Base-by-base conservation (phyloP, 495 filamentous ascomycete genomes). In the Neurospora sp. region DNA sequence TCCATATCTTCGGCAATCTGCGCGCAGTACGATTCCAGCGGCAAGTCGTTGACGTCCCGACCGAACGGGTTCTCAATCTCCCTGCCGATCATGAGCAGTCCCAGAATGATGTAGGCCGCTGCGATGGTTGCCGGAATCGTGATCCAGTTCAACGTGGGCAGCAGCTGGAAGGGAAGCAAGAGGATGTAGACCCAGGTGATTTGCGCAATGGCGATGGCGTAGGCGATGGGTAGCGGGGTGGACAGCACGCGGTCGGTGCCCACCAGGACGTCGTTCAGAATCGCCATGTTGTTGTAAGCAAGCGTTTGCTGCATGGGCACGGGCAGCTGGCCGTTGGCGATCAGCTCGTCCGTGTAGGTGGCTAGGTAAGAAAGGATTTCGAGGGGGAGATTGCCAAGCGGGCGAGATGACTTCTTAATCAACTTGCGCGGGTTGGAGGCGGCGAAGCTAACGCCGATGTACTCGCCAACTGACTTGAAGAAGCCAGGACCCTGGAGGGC, bases 51-150 rank as follows among this genome's bases (percentile, higher is more conserved):
- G 73, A 94, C 92, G 78, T 96, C 94, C 70, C 89, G 83, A 37
- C 94, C 93, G 80, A 97, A 96, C 8, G 93, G 94, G 79, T 96
- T 93, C 79, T 97, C 93, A 75, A 97, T 91, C 81, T 96, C 92
- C 75, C 89, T 88, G 31, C 94, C 92, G 75, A 94, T 94, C 77
- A 92, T 89, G 47, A 92, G 90, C 72, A 97, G 89, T n/a, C 92
- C 93, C 73, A 97, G 87, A 78, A 97, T 95, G 74, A 96, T 96
- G 79, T 97, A 96, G 7, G 93, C 91, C 53, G 88, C 88, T 73
- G 87, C 88, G 31, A 96, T 85, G 16, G 93, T 92, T 20, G 89
- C 93, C 2, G 94, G 94, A 73, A 97, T 95, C n/a, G 93, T 91
- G 65, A 94, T 86, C 90, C 90, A 96, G 4, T 79, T 7, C 0